These are phyloP conservation scores for Usnea hakonensis DNA, from an alignment of 495 filamentous ascomycete species.

Conservation along the genomic window DNA sequence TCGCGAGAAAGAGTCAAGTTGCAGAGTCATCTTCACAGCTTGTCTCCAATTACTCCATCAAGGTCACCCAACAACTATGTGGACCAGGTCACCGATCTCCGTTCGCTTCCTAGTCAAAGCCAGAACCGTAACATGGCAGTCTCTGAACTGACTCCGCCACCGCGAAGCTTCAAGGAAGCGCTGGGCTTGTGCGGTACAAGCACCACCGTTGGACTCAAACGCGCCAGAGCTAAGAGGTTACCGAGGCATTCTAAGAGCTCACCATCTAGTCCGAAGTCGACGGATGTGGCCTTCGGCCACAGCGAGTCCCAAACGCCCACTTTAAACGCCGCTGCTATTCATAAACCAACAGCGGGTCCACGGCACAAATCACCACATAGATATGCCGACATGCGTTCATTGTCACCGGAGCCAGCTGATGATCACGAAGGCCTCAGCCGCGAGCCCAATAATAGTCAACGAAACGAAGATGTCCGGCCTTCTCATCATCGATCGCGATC, in stretches of 20 bases:
- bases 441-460: not conserved
- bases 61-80: conserved; percentile 16
- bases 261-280: conserved; percentile 19
- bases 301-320: not conserved
- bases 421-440: conserved; percentile 5
- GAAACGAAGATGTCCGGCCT: conserved; percentile 19
- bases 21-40: not conserved
- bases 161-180: conserved; percentile 26
- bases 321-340: not conserved
- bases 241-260: conserved; percentile 39
- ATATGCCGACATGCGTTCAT: not conserved
- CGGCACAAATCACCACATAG: not conserved
- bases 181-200: conserved; percentile 23
- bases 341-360: not conserved
- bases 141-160: conserved; percentile 14
- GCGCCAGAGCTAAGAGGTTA: conserved; percentile 48
- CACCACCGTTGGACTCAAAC: conserved; percentile 39
- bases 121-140: not conserved
- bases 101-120: conserved; percentile 21
- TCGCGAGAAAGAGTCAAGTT: conserved; percentile 14
- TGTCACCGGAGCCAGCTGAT: conserved; percentile 1
- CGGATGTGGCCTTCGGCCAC: not conserved
- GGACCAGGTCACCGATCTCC: conserved; percentile 21
- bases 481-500: conserved; percentile 43
- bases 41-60: not conserved